Evolutionary conservation across 805 yeast genomes (phyloP).

Genomic region (Phaffomyces thermotolerans): DNA sequence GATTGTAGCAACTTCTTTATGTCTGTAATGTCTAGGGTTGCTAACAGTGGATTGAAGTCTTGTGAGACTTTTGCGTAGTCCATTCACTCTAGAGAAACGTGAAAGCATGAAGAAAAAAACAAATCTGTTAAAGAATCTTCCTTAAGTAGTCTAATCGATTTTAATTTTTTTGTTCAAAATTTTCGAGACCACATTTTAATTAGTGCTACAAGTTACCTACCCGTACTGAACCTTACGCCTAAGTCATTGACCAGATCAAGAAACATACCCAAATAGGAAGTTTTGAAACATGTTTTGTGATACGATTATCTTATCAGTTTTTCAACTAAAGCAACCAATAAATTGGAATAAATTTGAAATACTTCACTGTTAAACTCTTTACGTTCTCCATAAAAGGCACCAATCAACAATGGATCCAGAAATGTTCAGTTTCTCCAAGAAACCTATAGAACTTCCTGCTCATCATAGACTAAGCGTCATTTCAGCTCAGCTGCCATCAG

Average conservation of each 20-base stretch:
- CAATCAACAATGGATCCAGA: conserved; percentile 10
- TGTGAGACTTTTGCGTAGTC: neutral
- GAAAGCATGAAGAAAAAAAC: neutral
- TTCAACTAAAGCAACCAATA: neutral
- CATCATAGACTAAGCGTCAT: conserved; percentile 15
- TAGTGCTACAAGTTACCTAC: conserved; percentile 17
- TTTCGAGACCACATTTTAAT: conserved; percentile 3
- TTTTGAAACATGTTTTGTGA: conserved; percentile 2
- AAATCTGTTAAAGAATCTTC: no score
- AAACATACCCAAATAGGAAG: conserved; percentile 6
- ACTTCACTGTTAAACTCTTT: no score
- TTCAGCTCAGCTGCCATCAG: conserved; percentile 17
- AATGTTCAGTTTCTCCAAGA: conserved; percentile 22
- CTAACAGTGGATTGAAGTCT: conserved; percentile 5
- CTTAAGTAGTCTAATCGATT: no score
- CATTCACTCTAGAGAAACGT: neutral
- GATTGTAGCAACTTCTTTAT: conserved; percentile 9
- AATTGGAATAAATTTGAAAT: neutral
- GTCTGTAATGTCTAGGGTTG: conserved; percentile 10
- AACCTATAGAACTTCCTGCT: conserved; percentile 13
- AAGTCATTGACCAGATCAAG: neutral
- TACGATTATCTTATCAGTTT: neutral
- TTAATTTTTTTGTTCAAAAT: neutral
- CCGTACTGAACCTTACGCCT: neutral
- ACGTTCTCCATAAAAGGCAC: neutral